Conservation (phyloP, 2,329 filamentous ascomycete genomes). For the Penicillium janthinellum region DNA sequence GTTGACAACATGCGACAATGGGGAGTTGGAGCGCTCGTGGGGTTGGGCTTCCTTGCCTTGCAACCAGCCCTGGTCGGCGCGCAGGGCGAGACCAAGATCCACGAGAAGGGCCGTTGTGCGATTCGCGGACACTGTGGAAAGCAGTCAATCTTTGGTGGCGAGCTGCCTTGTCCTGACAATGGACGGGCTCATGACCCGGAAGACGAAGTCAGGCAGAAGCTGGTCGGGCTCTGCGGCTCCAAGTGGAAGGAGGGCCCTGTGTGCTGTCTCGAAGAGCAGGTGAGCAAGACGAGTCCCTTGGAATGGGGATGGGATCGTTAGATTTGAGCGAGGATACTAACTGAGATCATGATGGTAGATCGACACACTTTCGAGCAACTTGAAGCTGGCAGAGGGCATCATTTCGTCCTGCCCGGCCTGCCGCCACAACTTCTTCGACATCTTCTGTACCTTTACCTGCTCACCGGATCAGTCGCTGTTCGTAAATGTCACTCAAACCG, state of each 20-base stretch:
- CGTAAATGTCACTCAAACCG: constrained; percentile 82
- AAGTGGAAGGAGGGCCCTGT: constrained; percentile 84
- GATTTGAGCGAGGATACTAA: not conserved
- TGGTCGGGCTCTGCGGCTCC: constrained; percentile 81
- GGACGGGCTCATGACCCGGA: constrained; percentile 75
- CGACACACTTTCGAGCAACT: constrained; percentile 75
- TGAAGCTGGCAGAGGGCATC: constrained; percentile 83
- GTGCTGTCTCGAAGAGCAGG: constrained; percentile 82
- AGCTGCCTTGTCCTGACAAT: constrained; percentile 92
- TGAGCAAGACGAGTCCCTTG: constrained; percentile 19
- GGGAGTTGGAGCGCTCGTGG: constrained; percentile 28
- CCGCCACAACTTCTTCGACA: constrained; percentile 97
- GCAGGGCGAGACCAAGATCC: constrained; percentile 54
- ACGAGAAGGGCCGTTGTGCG: constrained; percentile 85
- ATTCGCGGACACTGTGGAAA: constrained; percentile 91
- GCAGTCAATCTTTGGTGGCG: constrained; percentile 83
- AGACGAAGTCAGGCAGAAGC: constrained; percentile 69
- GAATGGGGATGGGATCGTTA: not conserved
- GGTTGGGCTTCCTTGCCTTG: constrained; percentile 31
- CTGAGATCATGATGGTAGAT: constrained; percentile 55
- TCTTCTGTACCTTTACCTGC: constrained; percentile 98
- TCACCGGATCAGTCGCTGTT: constrained; percentile 96
- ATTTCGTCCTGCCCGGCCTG: constrained; percentile 94
- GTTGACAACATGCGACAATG: constrained; percentile 33
- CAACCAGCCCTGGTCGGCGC: constrained; percentile 30